Evolutionary conservation across 257 asterid species (phyloP).

Genomic region (Avicennia marina): DNA sequence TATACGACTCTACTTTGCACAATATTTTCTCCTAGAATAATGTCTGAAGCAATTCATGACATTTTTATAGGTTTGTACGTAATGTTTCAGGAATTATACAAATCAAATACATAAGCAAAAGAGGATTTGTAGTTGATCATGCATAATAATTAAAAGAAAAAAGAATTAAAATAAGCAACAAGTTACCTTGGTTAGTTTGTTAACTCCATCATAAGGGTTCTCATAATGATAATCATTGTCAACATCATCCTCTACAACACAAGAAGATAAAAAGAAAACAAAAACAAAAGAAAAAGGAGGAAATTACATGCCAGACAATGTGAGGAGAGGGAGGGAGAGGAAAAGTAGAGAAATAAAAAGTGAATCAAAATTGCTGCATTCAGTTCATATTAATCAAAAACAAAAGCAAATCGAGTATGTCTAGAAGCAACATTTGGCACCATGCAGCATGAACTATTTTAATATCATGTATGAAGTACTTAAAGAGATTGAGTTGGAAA

Average conservation of each 20-base stretch:
- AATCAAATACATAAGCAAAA: too few species aligned
- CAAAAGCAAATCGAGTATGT: background rate
- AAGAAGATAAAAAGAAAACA: background rate
- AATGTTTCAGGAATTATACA: too few species aligned
- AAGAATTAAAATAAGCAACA: constrained; percentile 8
- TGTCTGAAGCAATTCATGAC: too few species aligned
- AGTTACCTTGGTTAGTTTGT: constrained; percentile 30
- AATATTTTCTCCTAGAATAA: too few species aligned
- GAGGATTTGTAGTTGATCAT: too few species aligned
- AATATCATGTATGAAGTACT: background rate
- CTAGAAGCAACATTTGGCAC: background rate
- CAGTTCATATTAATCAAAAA: background rate
- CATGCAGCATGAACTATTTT: too few species aligned
- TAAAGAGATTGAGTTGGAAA: too few species aligned
- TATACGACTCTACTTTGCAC: too few species aligned
- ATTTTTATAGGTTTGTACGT: too few species aligned
- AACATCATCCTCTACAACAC: constrained; percentile 42
- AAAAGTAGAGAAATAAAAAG: background rate
- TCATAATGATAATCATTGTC: constrained; percentile 21
- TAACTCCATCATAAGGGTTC: constrained; percentile 21
- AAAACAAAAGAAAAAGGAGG: too few species aligned
- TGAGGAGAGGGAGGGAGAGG: background rate
- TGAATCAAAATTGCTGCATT: background rate
- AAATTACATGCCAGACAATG: too few species aligned
- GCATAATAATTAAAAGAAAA: background rate